phyloP scores from a whole-genome alignment of 2,329 filamentous ascomycete genomes.

The Curvularia verruculosa region DNA sequence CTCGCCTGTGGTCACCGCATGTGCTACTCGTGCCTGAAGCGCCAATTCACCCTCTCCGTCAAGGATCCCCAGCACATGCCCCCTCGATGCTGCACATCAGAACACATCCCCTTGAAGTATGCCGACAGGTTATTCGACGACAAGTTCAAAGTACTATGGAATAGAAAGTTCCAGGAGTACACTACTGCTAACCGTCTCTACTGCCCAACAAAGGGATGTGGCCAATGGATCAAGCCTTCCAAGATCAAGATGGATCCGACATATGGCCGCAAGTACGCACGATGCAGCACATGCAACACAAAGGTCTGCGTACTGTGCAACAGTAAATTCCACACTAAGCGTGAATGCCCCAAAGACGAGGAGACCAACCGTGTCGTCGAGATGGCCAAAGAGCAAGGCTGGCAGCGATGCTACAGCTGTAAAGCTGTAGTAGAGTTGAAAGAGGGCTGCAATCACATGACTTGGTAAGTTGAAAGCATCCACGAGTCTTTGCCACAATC shows the following conservation, averaged over 20 bases:
- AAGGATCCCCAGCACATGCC: constrained; percentile 83
- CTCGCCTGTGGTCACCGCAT: constrained; percentile 81
- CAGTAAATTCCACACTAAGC: constrained; percentile 70
- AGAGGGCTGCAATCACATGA: constrained; percentile 88
- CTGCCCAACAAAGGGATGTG: constrained; percentile 74
- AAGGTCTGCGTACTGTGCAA: constrained; percentile 78
- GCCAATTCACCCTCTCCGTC: constrained; percentile 75
- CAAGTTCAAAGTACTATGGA: constrained; percentile 80
- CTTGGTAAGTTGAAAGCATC: constrained; percentile 65
- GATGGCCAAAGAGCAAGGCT: constrained; percentile 70
- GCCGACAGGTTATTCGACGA: constrained; percentile 76
- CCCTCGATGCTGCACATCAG: constrained; percentile 76
- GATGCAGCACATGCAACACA: constrained; percentile 72
- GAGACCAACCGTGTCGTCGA: constrained; percentile 68
- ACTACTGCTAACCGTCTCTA: constrained; percentile 77
- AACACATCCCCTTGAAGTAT: constrained; percentile 75
- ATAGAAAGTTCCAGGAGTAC: constrained; percentile 78
- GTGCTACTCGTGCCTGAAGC: constrained; percentile 77
- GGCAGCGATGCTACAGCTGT: constrained; percentile 78
- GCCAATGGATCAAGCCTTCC: constrained; percentile 78
- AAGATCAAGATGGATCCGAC: constrained; percentile 64
- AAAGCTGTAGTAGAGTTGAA: constrained; percentile 75
- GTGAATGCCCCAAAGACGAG: constrained; percentile 74
- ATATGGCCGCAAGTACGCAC: constrained; percentile 66
- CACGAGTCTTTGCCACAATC: constrained; percentile 8